Evolutionary conservation across 1,139 yeast species (phyloP).

Genomic region (Nakaseomyces glabratus): DNA sequence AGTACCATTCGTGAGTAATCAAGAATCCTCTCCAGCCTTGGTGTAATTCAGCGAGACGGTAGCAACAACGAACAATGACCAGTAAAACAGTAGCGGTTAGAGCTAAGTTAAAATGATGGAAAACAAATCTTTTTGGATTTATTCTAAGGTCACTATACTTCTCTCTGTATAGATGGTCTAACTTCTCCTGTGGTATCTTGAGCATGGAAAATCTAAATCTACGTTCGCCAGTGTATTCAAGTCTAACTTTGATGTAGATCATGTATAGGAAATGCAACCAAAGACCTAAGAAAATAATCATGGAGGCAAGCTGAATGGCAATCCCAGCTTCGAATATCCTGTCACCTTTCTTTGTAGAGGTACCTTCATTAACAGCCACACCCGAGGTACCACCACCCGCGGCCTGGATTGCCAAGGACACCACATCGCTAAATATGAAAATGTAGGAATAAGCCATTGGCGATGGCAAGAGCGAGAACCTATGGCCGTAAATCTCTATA

Average conservation of each 20-base stretch:
- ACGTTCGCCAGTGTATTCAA: slow-evolving; percentile 17
- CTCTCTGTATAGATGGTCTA: slow-evolving; percentile 24
- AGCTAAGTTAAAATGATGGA: slow-evolving; percentile 44
- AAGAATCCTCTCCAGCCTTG: slow-evolving; percentile 72
- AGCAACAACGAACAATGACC: slow-evolving; percentile 65
- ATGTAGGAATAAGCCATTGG: slow-evolving; percentile 72
- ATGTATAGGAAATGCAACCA: slow-evolving; percentile 47
- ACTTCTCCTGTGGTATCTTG: slow-evolving; percentile 24
- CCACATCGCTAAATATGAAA: slow-evolving; percentile 57
- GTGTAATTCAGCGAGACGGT: slow-evolving; percentile 70
- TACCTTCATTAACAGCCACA: slow-evolving; percentile 35
- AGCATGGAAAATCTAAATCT: slow-evolving; percentile 22
- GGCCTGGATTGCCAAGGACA: slow-evolving; percentile 69
- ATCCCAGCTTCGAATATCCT: slow-evolving; percentile 78
- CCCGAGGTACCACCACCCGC: slow-evolving; percentile 72
- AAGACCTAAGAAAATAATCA: slow-evolving; percentile 52
- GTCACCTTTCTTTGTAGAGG: slow-evolving; percentile 45
- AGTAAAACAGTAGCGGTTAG: slow-evolving; percentile 46
- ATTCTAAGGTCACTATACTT: slow-evolving; percentile 21
- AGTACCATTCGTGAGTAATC: slow-evolving; percentile 60
- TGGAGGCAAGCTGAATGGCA: slow-evolving; percentile 65
- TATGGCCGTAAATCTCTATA: slow-evolving; percentile 58
- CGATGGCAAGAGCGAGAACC: slow-evolving; percentile 45
- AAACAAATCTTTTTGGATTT: slow-evolving; percentile 29
- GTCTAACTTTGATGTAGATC: slow-evolving; percentile 35